A percentile compares a stretch with the other conserved stretches of the same genome.
Evolutionary conservation across 257 asterid species (phyloP).

Genomic region (Nicotiana paniculata): DNA sequence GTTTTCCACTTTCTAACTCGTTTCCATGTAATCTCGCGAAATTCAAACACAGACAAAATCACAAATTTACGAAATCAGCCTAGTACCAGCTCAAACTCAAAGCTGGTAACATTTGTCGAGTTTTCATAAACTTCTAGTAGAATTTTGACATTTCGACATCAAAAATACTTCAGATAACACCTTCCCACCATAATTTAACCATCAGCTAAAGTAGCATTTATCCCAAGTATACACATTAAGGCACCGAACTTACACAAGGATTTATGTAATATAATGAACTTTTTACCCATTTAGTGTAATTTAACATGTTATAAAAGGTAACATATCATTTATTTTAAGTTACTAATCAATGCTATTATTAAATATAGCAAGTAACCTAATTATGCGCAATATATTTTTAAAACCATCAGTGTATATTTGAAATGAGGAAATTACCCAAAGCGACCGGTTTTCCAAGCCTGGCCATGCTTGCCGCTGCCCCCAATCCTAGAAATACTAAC

Average conservation of each 20-base stretch:
- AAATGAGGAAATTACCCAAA: slow-evolving; percentile 56
- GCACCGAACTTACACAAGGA: too few relatives aligned
- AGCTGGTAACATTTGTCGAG: neutral
- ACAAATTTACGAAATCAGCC: slow-evolving; percentile 1
- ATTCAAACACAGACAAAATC: neutral
- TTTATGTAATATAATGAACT: too few relatives aligned
- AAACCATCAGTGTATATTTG: too few relatives aligned
- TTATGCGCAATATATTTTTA: too few relatives aligned
- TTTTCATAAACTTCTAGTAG: neutral
- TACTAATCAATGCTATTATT: too few relatives aligned
- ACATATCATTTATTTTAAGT: too few relatives aligned
- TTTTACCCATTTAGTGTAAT: too few relatives aligned
- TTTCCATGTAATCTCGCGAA: neutral
- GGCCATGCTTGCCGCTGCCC: slow-evolving; percentile 77
- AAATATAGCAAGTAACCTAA: too few relatives aligned
- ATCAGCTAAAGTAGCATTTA: neutral
- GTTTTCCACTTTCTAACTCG: neutral
- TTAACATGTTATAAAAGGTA: too few relatives aligned
- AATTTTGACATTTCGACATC: neutral
- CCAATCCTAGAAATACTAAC: slow-evolving; percentile 89
- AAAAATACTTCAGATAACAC: neutral
- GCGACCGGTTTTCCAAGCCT: slow-evolving; percentile 92
- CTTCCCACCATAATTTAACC: neutral
- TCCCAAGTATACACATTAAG: neutral
- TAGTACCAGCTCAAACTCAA: neutral